phyloP scores from a whole-genome alignment of 2,329 filamentous ascomycete species.

The Scedosporium minutisporum region DNA sequence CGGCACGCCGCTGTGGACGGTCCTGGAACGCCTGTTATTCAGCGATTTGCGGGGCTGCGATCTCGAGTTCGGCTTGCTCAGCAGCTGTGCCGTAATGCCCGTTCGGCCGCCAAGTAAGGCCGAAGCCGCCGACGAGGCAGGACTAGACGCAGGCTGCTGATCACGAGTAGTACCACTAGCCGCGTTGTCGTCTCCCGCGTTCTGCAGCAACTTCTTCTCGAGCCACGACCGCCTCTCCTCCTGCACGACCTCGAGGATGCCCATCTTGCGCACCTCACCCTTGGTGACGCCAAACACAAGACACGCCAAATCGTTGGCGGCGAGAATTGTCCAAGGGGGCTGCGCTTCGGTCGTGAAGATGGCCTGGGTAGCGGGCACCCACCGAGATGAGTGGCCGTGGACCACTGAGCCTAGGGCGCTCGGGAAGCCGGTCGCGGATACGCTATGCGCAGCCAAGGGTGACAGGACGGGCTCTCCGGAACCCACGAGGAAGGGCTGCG shows the following conservation, averaged over 20 bases:
- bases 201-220: slow-evolving; percentile 68
- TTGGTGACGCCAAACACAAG: slow-evolving; percentile 61
- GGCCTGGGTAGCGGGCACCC: slow-evolving; percentile 83
- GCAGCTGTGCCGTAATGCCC: slow-evolving; percentile 76
- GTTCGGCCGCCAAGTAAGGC: slow-evolving; percentile 57
- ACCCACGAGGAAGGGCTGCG: slow-evolving; percentile 62
- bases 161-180: neutral
- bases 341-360: slow-evolving; percentile 94
- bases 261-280: slow-evolving; percentile 63
- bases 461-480: slow-evolving; percentile 30
- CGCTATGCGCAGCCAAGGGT: slow-evolving; percentile 29
- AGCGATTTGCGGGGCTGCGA: slow-evolving; percentile 42
- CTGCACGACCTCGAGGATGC: slow-evolving; percentile 89
- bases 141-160: slow-evolving; percentile 19
- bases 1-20: slow-evolving; percentile 47
- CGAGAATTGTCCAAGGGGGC: slow-evolving; percentile 89
- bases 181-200: slow-evolving; percentile 25
- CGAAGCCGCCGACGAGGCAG: slow-evolving; percentile 32
- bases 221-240: slow-evolving; percentile 84
- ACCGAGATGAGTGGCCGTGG: slow-evolving; percentile 85
- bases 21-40: slow-evolving; percentile 48
- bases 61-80: slow-evolving; percentile 69
- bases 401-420: slow-evolving; percentile 42
- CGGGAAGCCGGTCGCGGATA: slow-evolving; percentile 32
- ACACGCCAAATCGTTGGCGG: slow-evolving; percentile 92